Conservation (phyloP, 768 basidiomycete genomes). For the Lentinula aciculospora region DNA sequence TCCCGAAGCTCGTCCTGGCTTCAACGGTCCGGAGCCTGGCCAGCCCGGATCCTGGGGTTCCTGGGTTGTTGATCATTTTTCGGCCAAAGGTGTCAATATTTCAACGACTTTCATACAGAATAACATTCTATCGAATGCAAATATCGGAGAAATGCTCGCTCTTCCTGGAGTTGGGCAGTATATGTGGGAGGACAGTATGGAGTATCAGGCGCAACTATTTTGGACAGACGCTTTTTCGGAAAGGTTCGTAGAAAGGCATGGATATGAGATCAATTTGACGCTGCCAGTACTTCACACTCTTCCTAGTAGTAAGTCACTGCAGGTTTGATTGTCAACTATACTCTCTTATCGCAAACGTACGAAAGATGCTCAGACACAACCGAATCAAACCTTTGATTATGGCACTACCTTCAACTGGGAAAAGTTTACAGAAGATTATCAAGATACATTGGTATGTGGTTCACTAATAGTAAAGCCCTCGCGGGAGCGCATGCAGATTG, state of each 20-base stretch:
- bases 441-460: slow-evolving; percentile 10
- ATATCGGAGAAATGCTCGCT: slow-evolving; percentile 9
- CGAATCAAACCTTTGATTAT: slow-evolving; percentile 13
- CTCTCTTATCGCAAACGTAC: neutral
- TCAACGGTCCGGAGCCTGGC: slow-evolving; percentile 8
- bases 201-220: slow-evolving; percentile 12
- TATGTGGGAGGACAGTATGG: slow-evolving; percentile 15
- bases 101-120: slow-evolving; percentile 11
- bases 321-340: neutral
- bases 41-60: slow-evolving; percentile 14
- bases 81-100: slow-evolving; percentile 10
- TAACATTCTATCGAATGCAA: slow-evolving; percentile 9
- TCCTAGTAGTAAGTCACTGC: slow-evolving; percentile 5
- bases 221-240: slow-evolving; percentile 12
- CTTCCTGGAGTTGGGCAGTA: slow-evolving; percentile 13
- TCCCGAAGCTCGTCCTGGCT: slow-evolving; percentile 12
- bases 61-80: slow-evolving; percentile 14
- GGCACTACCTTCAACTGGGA: slow-evolving; percentile 9
- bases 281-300: slow-evolving; percentile 12
- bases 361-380: neutral
- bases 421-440: slow-evolving; percentile 13
- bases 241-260: slow-evolving; percentile 13
- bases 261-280: slow-evolving; percentile 13
- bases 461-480: neutral
- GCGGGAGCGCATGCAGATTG: neutral